Percentiles rank a stretch among this genome's conserved stretches.
These are phyloP conservation scores for Penicillium nordicum DNA, from an alignment of 2,329 filamentous ascomycete species.

Conservation along the genomic window DNA sequence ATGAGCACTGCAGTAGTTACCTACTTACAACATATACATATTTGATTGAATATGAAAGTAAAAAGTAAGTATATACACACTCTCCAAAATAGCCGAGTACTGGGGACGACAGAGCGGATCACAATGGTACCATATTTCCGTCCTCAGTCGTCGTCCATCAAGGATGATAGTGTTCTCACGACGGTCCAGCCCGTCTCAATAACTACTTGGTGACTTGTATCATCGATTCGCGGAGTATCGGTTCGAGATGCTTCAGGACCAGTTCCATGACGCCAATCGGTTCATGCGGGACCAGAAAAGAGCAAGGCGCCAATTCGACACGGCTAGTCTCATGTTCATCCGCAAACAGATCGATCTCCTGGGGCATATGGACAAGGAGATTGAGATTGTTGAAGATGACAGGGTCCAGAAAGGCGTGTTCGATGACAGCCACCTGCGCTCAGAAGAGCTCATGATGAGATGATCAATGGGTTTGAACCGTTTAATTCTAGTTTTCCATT, in stretches of 20 bases:
- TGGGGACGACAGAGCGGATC: slow-evolving; percentile 58
- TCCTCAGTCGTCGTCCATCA: slow-evolving; percentile 51
- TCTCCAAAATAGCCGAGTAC: slow-evolving; percentile 33
- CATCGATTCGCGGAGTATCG: slow-evolving; percentile 58
- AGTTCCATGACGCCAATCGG: slow-evolving; percentile 36
- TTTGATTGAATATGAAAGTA: too few relatives aligned
- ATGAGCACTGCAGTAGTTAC: too few relatives aligned
- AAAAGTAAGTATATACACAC: too few relatives aligned
- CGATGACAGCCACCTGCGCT: not conserved
- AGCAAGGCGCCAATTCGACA: not conserved
- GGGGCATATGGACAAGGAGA: not conserved
- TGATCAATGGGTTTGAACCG: not conserved
- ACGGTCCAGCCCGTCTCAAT: slow-evolving; percentile 55
- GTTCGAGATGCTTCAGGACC: slow-evolving; percentile 57
- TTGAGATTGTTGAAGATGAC: not conserved
- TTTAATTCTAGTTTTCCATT: not conserved
- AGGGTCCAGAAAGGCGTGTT: not conserved
- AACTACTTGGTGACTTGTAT: slow-evolving; percentile 53
- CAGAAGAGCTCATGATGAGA: not conserved
- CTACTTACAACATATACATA: too few relatives aligned
- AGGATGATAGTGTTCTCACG: slow-evolving; percentile 57
- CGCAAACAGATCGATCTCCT: not conserved
- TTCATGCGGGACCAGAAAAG: not conserved
- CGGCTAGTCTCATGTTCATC: not conserved
- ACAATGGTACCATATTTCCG: slow-evolving; percentile 62